phyloP scores from a whole-genome alignment of 23 red algal genomes.

The Pyropia haitanensis region DNA sequence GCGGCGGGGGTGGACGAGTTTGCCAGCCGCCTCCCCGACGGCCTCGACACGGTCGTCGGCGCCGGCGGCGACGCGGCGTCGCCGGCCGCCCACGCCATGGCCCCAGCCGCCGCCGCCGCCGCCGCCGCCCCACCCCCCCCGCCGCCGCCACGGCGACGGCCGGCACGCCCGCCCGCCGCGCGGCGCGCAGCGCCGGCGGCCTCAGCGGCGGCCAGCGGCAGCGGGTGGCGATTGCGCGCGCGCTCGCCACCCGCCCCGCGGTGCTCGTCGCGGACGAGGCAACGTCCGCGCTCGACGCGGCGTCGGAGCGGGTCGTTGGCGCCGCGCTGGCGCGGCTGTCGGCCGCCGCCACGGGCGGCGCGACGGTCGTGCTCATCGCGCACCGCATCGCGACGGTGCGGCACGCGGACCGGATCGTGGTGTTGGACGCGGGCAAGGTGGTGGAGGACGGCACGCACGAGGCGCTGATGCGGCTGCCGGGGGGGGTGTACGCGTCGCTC shows the following conservation, averaged over 20 bases:
- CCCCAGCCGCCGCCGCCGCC: neutral
- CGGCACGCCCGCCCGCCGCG: neutral
- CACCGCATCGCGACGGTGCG: slow-evolving; percentile 53
- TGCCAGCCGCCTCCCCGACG: slow-evolving; percentile 24
- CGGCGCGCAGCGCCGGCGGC: neutral
- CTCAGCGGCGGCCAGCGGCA: slow-evolving; percentile 66
- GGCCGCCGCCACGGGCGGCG: neutral
- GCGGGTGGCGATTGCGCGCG: slow-evolving; percentile 57
- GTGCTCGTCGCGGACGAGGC: slow-evolving; percentile 55
- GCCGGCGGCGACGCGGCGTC: neutral
- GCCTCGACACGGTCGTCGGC: slow-evolving; percentile 30
- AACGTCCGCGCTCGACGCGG: slow-evolving; percentile 47
- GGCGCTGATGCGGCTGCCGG: slow-evolving; percentile 12
- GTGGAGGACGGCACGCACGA: slow-evolving; percentile 47
- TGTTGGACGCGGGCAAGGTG: slow-evolving; percentile 42
- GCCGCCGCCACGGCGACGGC: slow-evolving; percentile 12
- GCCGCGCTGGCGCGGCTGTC: slow-evolving; percentile 3
- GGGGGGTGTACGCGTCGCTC: slow-evolving; percentile 7
- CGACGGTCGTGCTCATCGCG: slow-evolving; percentile 49
- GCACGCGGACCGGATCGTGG: slow-evolving; percentile 31
- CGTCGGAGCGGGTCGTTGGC: slow-evolving; percentile 28
- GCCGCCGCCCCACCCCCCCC: no score
- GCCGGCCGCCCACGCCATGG: neutral
- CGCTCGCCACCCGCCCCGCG: slow-evolving; percentile 26
- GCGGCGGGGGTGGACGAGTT: slow-evolving; percentile 42